Evolutionary conservation across 2,329 filamentous ascomycete genomes (phyloP), one percentile per base, ranked within the genome.

Genomic region (Microdochium nivale): DNA sequence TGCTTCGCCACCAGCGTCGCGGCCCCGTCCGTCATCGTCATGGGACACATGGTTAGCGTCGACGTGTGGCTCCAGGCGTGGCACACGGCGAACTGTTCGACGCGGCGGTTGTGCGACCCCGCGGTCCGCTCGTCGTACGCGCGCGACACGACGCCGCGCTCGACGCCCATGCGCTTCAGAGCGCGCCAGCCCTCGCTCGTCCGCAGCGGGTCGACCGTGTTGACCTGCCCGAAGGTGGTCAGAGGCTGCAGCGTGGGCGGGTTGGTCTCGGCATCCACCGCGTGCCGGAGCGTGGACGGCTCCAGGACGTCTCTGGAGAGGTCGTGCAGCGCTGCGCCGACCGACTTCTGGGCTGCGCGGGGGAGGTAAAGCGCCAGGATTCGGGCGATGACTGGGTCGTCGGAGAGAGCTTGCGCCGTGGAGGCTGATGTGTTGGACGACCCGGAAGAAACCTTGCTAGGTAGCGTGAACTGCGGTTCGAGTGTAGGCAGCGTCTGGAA

Each of bases 11-110:
- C 58, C 1, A 72, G 59, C 23, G 56, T 62, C 3, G 70, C 70
- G 8, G 73, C 76, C 3, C 76, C 75, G 54, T 79, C 74, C 1
- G 68, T 65, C 79, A 82, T 82, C 23, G 73, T 73, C 54, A 72
- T 70, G 0, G 80, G 79, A 55, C 79, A 83, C 2, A 72, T 74
- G 3, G 75, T 74, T 19, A 44, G 16, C 40, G 52, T 74, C 65
- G 1, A 30, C 11, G 52, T 51, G 40, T 50, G 50, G 14, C 46
- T 35, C 55, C 54, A 55, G 9, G 53, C 50, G 25, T 54, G 54
- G 13, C 25, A 23, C 3, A 52, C 25, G 7, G 43, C 47, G 30
- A 57, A 57, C 37, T 59, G 56, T 14, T 54, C 50, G 8, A 59
- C 30, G 9, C 57, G 53, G 3, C 54, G 54, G 33, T 58, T 56